Percentiles rank a stretch among this genome's conserved stretches.
Evolutionary conservation across 345 rosid genomes (phyloP).

Genomic region (Salix udensis): DNA sequence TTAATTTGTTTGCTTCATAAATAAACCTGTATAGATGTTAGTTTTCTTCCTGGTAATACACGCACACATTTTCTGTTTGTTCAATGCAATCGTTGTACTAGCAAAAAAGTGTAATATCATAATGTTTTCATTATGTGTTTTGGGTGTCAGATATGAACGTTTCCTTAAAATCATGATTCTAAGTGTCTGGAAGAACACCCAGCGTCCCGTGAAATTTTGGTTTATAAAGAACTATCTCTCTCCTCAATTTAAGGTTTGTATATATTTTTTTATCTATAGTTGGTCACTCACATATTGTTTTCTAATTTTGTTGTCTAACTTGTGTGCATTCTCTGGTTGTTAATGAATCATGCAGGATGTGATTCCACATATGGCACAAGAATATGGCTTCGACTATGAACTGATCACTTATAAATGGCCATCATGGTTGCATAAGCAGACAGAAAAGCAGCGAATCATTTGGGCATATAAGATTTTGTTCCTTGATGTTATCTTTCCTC

Average conservation of each 20-base stretch:
- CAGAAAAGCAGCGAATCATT: conserved; percentile 93
- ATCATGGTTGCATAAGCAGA: conserved; percentile 97
- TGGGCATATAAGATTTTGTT: conserved; percentile 99
- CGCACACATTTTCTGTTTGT: too few relatives aligned
- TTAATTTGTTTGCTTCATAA: background rate
- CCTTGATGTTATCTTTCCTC: conserved; percentile 96
- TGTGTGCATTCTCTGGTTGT: conserved; percentile 9
- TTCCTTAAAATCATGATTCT: conserved; percentile 96
- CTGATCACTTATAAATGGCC: conserved; percentile 98
- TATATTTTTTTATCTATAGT: conserved; percentile 4
- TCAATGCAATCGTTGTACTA: too few relatives aligned
- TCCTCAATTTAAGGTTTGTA: conserved; percentile 87
- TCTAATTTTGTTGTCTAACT: conserved; percentile 6
- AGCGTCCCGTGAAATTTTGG: conserved; percentile 96
- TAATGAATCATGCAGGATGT: conserved; percentile 60
- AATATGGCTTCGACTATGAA: conserved; percentile 88
- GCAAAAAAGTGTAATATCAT: background rate
- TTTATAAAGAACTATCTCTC: conserved; percentile 98
- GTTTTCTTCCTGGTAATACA: too few relatives aligned
- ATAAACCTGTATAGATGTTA: too few relatives aligned
- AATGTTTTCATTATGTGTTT: conserved; percentile 10
- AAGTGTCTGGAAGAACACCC: conserved; percentile 85
- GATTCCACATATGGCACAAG: conserved; percentile 91
- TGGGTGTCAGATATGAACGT: conserved; percentile 76
- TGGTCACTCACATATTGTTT: background rate